These are phyloP conservation scores for Parachaetomium inaequale DNA, from an alignment of 495 filamentous ascomycete genomes.

Conservation along the genomic window DNA sequence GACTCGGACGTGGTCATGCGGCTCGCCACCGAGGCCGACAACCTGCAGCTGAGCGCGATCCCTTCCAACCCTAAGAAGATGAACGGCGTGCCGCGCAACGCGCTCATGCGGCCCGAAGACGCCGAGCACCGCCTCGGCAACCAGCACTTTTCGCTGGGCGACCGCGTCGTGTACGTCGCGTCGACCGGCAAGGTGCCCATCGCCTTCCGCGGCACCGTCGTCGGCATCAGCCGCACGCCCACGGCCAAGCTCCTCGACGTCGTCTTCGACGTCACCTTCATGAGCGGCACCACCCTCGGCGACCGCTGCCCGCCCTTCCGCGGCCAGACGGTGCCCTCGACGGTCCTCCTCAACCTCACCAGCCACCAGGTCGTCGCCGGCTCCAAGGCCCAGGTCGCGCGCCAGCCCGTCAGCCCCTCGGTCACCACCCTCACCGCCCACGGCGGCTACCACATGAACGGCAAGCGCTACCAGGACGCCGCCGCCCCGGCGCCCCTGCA, in stretches of 20 bases:
- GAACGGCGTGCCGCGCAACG: slow-evolving; percentile 77
- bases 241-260: slow-evolving; percentile 81
- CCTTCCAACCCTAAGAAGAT: slow-evolving; percentile 48
- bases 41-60: slow-evolving; percentile 47
- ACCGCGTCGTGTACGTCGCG: slow-evolving; percentile 88
- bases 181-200: slow-evolving; percentile 94
- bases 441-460: slow-evolving; percentile 56
- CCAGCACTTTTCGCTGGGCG: slow-evolving; percentile 80
- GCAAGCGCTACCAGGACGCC: slow-evolving; percentile 67
- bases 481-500: slow-evolving; percentile 62
- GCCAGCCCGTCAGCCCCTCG: slow-evolving; percentile 50
- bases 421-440: slow-evolving; percentile 58
- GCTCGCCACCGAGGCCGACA: slow-evolving; percentile 75
- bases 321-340: slow-evolving; percentile 82
- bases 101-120: slow-evolving; percentile 84
- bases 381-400: slow-evolving; percentile 63
- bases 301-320: slow-evolving; percentile 93
- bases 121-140: slow-evolving; percentile 84
- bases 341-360: slow-evolving; percentile 81
- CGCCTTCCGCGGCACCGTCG: slow-evolving; percentile 83
- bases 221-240: slow-evolving; percentile 83
- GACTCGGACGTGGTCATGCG: slow-evolving; percentile 82
- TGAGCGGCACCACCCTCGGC: slow-evolving; percentile 87
- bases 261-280: slow-evolving; percentile 90
- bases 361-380: slow-evolving; percentile 74